phyloP scores from a whole-genome alignment of 441 rosid genomes.

The Jatropha podagrica region DNA sequence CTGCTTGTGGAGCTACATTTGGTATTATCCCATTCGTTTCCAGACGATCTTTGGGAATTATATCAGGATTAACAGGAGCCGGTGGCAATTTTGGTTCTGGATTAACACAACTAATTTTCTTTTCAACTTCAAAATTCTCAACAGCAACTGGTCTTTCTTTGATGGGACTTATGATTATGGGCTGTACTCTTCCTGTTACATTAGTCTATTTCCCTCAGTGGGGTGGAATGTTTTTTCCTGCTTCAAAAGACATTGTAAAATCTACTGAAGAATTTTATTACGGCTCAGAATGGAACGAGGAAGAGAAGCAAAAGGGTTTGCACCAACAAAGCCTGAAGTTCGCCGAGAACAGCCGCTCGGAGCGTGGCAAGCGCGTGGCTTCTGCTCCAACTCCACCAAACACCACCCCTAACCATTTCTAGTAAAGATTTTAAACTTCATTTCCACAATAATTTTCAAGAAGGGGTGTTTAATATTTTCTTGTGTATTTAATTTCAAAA shows the following conservation, averaged over 20 bases:
- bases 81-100: conserved; percentile 90
- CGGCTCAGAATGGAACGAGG: conserved; percentile 58
- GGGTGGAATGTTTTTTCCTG: conserved; percentile 71
- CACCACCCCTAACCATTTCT: conserved; percentile 39
- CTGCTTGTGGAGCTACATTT: conserved; percentile 82
- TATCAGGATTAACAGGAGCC: conserved; percentile 76
- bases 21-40: conserved; percentile 80
- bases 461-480: no score
- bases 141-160: conserved; percentile 57
- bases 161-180: conserved; percentile 80
- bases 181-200: conserved; percentile 63
- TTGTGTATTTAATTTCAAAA: no score
- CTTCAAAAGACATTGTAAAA: conserved; percentile 43
- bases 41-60: conserved; percentile 66
- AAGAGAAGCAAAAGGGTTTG: conserved; percentile 60
- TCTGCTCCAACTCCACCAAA: conserved; percentile 39
- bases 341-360: conserved; percentile 68
- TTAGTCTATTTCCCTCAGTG: conserved; percentile 80
- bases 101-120: conserved; percentile 63
- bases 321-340: conserved; percentile 69
- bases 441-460: neutral
- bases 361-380: conserved; percentile 56
- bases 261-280: conserved; percentile 67
- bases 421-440: neutral
- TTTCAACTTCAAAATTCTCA: conserved; percentile 49